A percentile compares a stretch with the other conserved stretches of the same genome.
Evolutionary conservation across 345 rosid genomes (phyloP).

Genomic region (Anastatica hierochuntica): DNA sequence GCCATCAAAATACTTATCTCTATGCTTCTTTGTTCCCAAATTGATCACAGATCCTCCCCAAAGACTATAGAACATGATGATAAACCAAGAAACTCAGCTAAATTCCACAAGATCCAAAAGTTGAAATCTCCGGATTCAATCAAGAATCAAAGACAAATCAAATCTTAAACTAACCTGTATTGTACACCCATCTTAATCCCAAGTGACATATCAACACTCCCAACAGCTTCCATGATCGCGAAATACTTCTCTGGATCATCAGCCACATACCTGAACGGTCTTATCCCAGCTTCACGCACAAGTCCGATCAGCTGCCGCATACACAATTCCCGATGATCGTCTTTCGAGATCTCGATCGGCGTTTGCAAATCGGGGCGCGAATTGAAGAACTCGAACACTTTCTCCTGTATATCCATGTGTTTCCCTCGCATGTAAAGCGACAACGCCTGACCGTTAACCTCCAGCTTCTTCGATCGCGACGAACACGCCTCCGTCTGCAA

Average conservation of each 20-base stretch:
- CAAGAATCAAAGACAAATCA: background rate
- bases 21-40: conserved; percentile 92
- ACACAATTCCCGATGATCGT: conserved; percentile 78
- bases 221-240: conserved; percentile 76
- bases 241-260: conserved; percentile 86
- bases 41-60: conserved; percentile 98
- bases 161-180: conserved; percentile 44
- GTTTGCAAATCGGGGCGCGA: conserved; percentile 78
- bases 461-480: conserved; percentile 39
- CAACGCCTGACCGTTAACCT: conserved; percentile 39
- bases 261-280: conserved; percentile 49
- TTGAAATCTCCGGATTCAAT: background rate
- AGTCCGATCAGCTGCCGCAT: conserved; percentile 70
- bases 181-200: conserved; percentile 95
- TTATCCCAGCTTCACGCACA: conserved; percentile 69
- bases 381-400: conserved; percentile 46
- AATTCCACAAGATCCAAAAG: background rate
- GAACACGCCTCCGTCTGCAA: conserved; percentile 34
- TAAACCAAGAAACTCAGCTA: background rate
- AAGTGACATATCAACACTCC: conserved; percentile 83
- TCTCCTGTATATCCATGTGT: conserved; percentile 72
- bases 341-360: conserved; percentile 75
- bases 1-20: conserved; percentile 75
- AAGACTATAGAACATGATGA: conserved; percentile 45
- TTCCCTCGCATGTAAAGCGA: conserved; percentile 59